phyloP scores from a whole-genome alignment of 2,329 filamentous ascomycete genomes.

The Colletotrichum aenigma region DNA sequence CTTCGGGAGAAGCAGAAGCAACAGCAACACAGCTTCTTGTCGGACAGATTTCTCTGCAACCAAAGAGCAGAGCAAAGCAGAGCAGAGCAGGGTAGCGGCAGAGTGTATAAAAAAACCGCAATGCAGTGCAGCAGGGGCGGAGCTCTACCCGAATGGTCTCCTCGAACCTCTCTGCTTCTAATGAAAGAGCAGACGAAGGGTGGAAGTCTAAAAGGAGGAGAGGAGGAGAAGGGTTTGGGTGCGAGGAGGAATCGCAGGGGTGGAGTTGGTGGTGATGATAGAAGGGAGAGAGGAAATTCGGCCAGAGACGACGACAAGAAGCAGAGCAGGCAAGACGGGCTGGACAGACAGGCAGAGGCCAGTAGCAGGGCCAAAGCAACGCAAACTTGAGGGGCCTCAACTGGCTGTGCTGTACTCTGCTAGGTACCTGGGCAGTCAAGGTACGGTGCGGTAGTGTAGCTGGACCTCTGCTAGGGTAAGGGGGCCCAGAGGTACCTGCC shows the following conservation, averaged over 20 bases:
- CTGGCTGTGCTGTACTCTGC: neutral
- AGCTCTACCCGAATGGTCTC: conserved; percentile 14
- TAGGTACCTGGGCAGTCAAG: neutral
- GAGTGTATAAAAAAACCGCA: neutral
- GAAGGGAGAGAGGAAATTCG: conserved; percentile 18
- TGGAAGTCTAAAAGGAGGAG: conserved; percentile 13
- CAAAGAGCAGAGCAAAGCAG: neutral
- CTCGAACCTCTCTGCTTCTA: conserved; percentile 22
- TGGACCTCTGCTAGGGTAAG: neutral
- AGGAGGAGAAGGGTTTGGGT: conserved; percentile 16
- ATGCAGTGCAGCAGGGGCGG: conserved; percentile 1
- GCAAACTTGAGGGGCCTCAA: neutral
- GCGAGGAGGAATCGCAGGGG: conserved; percentile 15
- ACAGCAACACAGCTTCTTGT: conserved; percentile 9
- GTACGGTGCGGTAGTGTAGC: neutral
- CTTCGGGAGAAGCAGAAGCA: neutral
- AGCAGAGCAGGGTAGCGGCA: neutral
- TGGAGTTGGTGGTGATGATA: conserved; percentile 23
- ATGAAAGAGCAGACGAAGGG: conserved; percentile 23
- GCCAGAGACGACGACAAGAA: conserved; percentile 1
- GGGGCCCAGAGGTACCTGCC: neutral
- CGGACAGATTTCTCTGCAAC: neutral
- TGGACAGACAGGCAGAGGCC: neutral
- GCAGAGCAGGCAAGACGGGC: neutral
- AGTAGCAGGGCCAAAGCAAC: neutral